Percentiles rank a stretch among this genome's conserved stretches.
Evolutionary conservation across 2,329 filamentous ascomycete genomes (phyloP).

Genomic region (Pseudocercospora musae): DNA sequence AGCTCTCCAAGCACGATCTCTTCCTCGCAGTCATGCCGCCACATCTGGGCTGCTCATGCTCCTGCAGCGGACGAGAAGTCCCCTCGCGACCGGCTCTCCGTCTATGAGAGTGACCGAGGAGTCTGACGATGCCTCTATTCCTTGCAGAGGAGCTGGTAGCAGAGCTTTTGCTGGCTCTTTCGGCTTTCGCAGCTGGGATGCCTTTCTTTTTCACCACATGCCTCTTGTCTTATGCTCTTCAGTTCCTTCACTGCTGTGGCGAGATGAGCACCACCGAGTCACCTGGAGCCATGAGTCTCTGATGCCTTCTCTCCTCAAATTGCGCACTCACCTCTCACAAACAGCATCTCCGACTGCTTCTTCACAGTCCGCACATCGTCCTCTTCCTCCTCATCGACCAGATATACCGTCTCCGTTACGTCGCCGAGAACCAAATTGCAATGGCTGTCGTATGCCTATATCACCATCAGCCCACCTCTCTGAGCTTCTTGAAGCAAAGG

Average conservation of each 20-base stretch:
- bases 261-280: slow-evolving; percentile 53
- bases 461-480: slow-evolving; percentile 11
- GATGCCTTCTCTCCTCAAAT: background rate
- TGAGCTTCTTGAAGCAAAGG: background rate
- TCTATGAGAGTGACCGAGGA: background rate
- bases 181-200: background rate
- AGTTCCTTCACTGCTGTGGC: slow-evolving; percentile 28
- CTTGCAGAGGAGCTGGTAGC: background rate
- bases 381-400: slow-evolving; percentile 80
- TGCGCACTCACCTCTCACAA: slow-evolving; percentile 76
- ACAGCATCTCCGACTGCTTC: slow-evolving; percentile 98
- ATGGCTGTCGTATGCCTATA: slow-evolving; percentile 93
- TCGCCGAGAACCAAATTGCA: slow-evolving; percentile 96
- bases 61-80: background rate
- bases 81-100: background rate
- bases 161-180: background rate
- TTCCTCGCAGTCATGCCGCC: background rate
- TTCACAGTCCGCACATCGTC: slow-evolving; percentile 82
- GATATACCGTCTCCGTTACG: slow-evolving; percentile 94
- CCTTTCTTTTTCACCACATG: background rate
- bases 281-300: slow-evolving; percentile 31
- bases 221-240: background rate
- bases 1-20: background rate
- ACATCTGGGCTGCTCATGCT: background rate
- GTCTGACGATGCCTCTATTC: background rate